These are phyloP conservation scores for Yamadazyma diospyri DNA, from an alignment of 1,139 yeast genomes.

Conservation along the genomic window DNA sequence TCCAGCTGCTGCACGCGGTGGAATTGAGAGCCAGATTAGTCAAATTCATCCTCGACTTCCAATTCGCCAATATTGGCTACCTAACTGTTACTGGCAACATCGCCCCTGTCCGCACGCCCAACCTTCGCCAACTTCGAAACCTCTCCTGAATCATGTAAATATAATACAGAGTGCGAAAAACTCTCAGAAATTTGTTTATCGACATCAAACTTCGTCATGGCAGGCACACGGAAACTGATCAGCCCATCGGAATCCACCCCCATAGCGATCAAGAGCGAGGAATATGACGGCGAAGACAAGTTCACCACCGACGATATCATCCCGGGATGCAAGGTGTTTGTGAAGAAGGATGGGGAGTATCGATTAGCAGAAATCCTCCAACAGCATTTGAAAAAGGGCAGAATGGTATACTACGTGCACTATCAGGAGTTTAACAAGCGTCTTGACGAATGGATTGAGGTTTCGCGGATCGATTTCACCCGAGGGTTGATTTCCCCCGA, in stretches of 20 bases:
- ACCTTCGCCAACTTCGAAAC: neutral
- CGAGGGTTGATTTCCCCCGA: conserved; percentile 71
- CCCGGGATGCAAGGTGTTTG: conserved; percentile 79
- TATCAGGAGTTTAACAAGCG: conserved; percentile 87
- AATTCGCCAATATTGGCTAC: conserved; percentile 34
- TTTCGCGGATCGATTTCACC: conserved; percentile 65
- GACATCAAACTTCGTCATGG: neutral
- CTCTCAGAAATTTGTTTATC: no score
- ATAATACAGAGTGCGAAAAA: conserved; percentile 3
- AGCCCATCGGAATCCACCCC: conserved; percentile 13
- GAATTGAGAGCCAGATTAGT: conserved; percentile 26
- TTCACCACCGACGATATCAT: conserved; percentile 48
- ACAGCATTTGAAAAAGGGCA: conserved; percentile 69
- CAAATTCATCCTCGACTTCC: conserved; percentile 32
- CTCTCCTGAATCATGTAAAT: no score
- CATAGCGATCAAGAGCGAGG: conserved; percentile 14
- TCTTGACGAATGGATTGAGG: conserved; percentile 88
- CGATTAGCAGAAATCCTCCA: conserved; percentile 85
- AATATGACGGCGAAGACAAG: conserved; percentile 10
- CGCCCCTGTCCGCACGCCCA: conserved; percentile 6
- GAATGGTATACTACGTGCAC: conserved; percentile 84
- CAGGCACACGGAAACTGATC: conserved; percentile 2
- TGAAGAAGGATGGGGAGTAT: conserved; percentile 73
- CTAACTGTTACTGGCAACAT: conserved; percentile 18
- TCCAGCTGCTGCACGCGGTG: conserved; percentile 15